These are phyloP conservation scores for Colletotrichum sp. DNA, from an alignment of 2,329 filamentous ascomycete species.

Conservation along the genomic window DNA sequence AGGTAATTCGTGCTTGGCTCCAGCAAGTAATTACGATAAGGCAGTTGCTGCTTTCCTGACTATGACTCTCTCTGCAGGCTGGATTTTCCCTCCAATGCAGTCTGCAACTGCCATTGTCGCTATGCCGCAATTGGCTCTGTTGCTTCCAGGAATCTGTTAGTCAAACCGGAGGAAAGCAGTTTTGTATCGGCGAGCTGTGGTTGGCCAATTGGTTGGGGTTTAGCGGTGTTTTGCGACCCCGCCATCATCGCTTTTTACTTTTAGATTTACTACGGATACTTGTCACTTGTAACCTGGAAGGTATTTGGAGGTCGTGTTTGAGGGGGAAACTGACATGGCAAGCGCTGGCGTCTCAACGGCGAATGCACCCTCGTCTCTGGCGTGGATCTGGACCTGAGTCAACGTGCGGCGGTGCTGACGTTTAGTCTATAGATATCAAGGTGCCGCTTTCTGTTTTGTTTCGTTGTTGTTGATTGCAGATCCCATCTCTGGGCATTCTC, in stretches of 20 bases:
- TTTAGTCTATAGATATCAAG: constrained; percentile 14
- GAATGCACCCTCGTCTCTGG: neutral
- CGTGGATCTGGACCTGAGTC: neutral
- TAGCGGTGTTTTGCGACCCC: constrained; percentile 13
- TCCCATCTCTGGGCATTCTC: constrained; percentile 16
- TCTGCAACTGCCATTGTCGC: neutral
- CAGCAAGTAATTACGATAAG: neutral
- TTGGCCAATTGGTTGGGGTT: constrained; percentile 33
- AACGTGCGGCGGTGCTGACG: neutral
- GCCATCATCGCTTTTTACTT: neutral
- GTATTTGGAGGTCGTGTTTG: neutral
- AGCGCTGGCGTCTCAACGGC: neutral
- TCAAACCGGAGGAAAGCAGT: constrained; percentile 14
- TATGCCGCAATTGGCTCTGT: neutral
- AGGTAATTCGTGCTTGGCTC: neutral
- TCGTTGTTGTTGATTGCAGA: constrained; percentile 11
- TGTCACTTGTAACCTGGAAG: neutral
- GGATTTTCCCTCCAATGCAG: neutral
- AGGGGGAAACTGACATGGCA: neutral
- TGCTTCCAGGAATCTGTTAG: constrained; percentile 2
- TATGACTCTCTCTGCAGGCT: neutral
- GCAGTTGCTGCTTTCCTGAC: neutral
- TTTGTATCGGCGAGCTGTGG: constrained; percentile 32
- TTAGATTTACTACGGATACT: neutral
- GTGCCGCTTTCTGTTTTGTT: neutral